Base-by-base conservation (phyloP, 2,329 filamentous ascomycete genomes). In the Aspergillus niger region DNA sequence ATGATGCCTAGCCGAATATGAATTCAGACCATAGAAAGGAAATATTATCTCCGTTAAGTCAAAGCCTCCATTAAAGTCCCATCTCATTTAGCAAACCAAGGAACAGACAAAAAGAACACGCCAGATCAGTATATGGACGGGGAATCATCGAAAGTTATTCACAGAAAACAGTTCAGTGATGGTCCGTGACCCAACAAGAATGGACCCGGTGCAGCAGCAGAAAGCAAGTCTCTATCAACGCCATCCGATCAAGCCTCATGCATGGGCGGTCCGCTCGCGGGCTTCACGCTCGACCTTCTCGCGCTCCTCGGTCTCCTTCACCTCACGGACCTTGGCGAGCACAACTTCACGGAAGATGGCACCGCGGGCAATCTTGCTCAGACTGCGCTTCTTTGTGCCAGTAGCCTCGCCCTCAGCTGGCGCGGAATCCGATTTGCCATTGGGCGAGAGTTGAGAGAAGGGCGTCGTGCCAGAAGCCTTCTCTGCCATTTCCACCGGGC, bases 291-390 rank as follows among this genome's bases (percentile, higher is more conserved):
- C 91, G 75, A 85, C 77, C 75, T 89, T 88, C 68, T 90, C 83
- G 32, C 85, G 86, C 73, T 93, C 88, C 73, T 96, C 90, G 70
- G 93, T 86, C 68, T 92, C 89, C 83, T 96, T 96, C 85, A 91
- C 90, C 77, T 97, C 93, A 62, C 90, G 86, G 49, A 97, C 92
- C 81, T 97, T 98, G 66, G 93, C 94, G 60, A 97, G 82, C 13
- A 97, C 94, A 11, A 98, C 91, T 77, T 97, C 94, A 69, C 91
- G 86, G 86, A 98, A 97, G 70, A 98, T 96, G 63, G 91, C 85
- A 51, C 83, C 83, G 69, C 86, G 86, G 36, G 86, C 86, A 64
- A 85, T 75, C 63, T 82, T 85, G 70, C 83, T 83, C 63, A 88
- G 73, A 65, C 83, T 83, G 48, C 80, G 73, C 67, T 78, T 82